Evolutionary conservation across 495 filamentous ascomycete genomes (phyloP).

Genomic region (Penicillium maclennaniae): DNA sequence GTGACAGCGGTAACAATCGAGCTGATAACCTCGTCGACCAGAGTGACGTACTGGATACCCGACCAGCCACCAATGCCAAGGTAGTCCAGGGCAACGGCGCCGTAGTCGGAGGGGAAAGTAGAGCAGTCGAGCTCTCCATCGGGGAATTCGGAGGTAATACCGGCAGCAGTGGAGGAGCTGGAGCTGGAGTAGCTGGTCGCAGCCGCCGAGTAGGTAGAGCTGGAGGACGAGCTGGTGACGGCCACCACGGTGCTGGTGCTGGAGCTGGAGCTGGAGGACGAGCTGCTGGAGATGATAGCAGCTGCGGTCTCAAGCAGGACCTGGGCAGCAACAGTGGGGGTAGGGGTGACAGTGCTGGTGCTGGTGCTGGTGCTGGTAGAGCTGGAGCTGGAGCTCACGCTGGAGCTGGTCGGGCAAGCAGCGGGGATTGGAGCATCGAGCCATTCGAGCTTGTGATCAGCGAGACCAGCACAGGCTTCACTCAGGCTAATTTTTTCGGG

Average conservation of each 20-base stretch:
- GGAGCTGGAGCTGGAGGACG: slow-evolving; percentile 20
- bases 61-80: slow-evolving; percentile 70
- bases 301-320: slow-evolving; percentile 18
- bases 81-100: slow-evolving; percentile 69
- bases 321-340: slow-evolving; percentile 14
- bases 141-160: slow-evolving; percentile 69
- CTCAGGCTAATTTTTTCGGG: slow-evolving; percentile 43
- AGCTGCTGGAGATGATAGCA: slow-evolving; percentile 11
- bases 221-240: slow-evolving; percentile 7
- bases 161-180: slow-evolving; percentile 38
- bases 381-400: slow-evolving; percentile 17
- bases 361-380: slow-evolving; percentile 17
- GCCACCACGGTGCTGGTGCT: slow-evolving; percentile 15
- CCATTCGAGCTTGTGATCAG: slow-evolving; percentile 47
- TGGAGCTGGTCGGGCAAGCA: slow-evolving; percentile 27
- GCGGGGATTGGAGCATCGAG: slow-evolving; percentile 28
- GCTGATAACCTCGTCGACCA: slow-evolving; percentile 42
- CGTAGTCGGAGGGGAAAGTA: slow-evolving; percentile 77
- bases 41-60: slow-evolving; percentile 64
- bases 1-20: slow-evolving; percentile 60
- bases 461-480: slow-evolving; percentile 61
- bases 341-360: slow-evolving; percentile 18
- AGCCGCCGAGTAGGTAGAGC: slow-evolving; percentile 10
- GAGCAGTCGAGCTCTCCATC: slow-evolving; percentile 68
- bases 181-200: slow-evolving; percentile 23